These are phyloP conservation scores for Phytophthora sojae DNA, from an alignment of 352 stramenopile species.

Conservation along the genomic window DNA sequence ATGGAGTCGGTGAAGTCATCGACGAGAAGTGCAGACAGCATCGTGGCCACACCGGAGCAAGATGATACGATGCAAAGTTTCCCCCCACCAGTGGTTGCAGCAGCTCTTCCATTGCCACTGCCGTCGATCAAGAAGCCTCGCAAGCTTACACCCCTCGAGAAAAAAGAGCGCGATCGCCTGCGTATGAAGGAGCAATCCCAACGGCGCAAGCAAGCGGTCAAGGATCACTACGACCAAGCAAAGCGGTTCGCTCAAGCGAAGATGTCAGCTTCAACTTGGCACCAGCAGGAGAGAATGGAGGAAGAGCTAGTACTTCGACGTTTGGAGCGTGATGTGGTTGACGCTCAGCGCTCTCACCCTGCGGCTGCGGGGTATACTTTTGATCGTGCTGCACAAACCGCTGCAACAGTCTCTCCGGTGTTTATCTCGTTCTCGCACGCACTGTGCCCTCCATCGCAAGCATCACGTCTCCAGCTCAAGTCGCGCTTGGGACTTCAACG, in stretches of 20 bases:
- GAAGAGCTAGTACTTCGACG: constrained; percentile 74
- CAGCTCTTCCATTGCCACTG: constrained; percentile 13
- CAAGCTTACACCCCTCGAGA: constrained; percentile 57
- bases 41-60: constrained; percentile 14
- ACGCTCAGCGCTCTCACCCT: constrained; percentile 57
- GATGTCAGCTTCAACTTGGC: constrained; percentile 44
- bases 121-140: constrained; percentile 22
- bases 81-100: constrained; percentile 17
- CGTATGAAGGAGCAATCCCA: constrained; percentile 62
- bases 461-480: constrained; percentile 15
- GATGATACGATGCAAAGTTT: constrained; percentile 14
- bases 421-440: constrained; percentile 67
- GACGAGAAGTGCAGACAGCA: constrained; percentile 19
- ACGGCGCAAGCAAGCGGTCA: constrained; percentile 44
- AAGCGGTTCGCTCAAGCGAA: constrained; percentile 38
- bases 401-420: constrained; percentile 45
- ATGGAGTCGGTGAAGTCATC: constrained; percentile 10
- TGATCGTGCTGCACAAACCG: constrained; percentile 6
- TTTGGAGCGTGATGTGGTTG: constrained; percentile 69
- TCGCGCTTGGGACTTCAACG: constrained; percentile 25
- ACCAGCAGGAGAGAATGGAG: constrained; percentile 56
- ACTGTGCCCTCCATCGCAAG: constrained; percentile 47
- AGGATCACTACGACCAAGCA: constrained; percentile 43
- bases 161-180: constrained; percentile 56
- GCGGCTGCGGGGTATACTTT: constrained; percentile 68